A percentile compares a stretch with the other conserved stretches of the same genome.
phyloP scores from a whole-genome alignment of 2,329 filamentous ascomycete species.

The Fusarium fujikuroi region DNA sequence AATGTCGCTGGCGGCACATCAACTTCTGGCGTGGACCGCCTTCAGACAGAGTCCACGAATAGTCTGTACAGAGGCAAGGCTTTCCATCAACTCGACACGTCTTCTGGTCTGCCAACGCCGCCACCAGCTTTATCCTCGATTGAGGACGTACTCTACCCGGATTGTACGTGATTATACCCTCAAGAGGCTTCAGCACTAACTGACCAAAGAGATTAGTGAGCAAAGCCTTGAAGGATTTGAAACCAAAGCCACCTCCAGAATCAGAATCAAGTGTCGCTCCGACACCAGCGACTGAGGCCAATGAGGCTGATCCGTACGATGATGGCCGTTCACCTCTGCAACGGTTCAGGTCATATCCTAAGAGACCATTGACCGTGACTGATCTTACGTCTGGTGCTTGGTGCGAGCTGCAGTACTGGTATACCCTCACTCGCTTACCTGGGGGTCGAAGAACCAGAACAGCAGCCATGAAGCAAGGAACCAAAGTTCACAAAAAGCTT shows the following conservation, averaged over 20 bases:
- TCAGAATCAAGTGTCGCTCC: slow-evolving; percentile 27
- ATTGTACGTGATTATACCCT: slow-evolving; percentile 58
- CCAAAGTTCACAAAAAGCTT: slow-evolving; percentile 80
- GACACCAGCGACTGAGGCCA: slow-evolving; percentile 1
- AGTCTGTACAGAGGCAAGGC: slow-evolving; percentile 11
- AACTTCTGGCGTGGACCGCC: not conserved
- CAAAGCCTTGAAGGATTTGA: slow-evolving; percentile 50
- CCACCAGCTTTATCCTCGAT: slow-evolving; percentile 15
- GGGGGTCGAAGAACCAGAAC: slow-evolving; percentile 81
- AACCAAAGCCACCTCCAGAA: slow-evolving; percentile 22
- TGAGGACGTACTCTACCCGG: slow-evolving; percentile 58
- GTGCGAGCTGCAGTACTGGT: slow-evolving; percentile 96
- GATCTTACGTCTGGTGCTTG: slow-evolving; percentile 90
- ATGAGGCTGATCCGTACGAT: slow-evolving; percentile 29
- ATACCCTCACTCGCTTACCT: slow-evolving; percentile 77
- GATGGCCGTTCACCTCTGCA: slow-evolving; percentile 70
- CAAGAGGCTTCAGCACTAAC: slow-evolving; percentile 60
- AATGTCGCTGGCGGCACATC: slow-evolving; percentile 16
- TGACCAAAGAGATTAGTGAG: slow-evolving; percentile 74
- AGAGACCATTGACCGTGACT: slow-evolving; percentile 84
- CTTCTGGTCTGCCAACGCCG: slow-evolving; percentile 15
- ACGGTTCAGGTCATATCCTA: slow-evolving; percentile 80
- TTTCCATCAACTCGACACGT: not conserved
- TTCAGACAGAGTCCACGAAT: not conserved
- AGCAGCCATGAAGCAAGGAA: slow-evolving; percentile 84